Conservation (phyloP, 1,284 basidiomycete genomes). For the Anthracocystis walkeri region DNA sequence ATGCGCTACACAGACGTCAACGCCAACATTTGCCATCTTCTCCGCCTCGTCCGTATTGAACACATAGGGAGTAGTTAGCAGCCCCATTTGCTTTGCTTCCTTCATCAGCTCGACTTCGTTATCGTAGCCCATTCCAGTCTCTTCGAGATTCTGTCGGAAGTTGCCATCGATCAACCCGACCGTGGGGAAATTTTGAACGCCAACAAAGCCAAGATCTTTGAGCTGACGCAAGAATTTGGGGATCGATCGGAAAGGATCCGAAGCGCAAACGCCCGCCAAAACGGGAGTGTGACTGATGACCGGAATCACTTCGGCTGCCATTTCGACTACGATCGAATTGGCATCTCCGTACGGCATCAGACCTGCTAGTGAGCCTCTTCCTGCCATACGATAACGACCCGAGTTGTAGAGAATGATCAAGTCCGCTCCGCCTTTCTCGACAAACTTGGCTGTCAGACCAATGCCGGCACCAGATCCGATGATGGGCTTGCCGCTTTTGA, state of each 20-base stretch:
- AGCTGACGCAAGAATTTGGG: conserved; percentile 51
- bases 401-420: conserved; percentile 53
- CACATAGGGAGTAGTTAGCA: conserved; percentile 46
- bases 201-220: conserved; percentile 40
- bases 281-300: conserved; percentile 47
- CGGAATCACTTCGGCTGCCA: conserved; percentile 45
- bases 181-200: conserved; percentile 52
- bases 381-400: conserved; percentile 48
- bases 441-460: conserved; percentile 45
- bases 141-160: conserved; percentile 49
- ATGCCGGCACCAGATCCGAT: conserved; percentile 52
- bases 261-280: conserved; percentile 44
- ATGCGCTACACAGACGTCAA: conserved; percentile 44
- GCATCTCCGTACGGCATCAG: conserved; percentile 54
- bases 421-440: conserved; percentile 48
- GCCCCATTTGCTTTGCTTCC: conserved; percentile 35
- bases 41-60: conserved; percentile 43
- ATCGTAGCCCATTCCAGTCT: conserved; percentile 51
- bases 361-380: conserved; percentile 41
- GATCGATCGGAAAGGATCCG: conserved; percentile 46
- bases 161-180: conserved; percentile 51
- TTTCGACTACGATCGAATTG: conserved; percentile 46
- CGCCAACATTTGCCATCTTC: conserved; percentile 40
- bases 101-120: conserved; percentile 46
- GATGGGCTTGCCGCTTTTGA: conserved; percentile 38